Percentiles rank a stretch among this genome's conserved stretches.
These are phyloP conservation scores for Chlorella sp. DNA, from an alignment of 139 green algal species.

Conservation along the genomic window DNA sequence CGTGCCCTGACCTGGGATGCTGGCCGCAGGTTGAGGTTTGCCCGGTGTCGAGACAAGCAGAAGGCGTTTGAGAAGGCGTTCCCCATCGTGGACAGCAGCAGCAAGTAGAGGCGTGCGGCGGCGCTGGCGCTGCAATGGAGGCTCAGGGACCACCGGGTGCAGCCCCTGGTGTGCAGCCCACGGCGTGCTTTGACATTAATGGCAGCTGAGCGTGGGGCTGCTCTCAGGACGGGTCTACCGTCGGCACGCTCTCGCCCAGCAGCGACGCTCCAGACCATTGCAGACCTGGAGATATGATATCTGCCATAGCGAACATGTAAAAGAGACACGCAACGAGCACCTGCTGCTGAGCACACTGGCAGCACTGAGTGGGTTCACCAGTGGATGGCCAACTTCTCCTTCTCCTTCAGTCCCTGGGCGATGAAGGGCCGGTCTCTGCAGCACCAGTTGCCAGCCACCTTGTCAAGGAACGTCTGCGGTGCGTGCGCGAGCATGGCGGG, in stretches of 20 bases:
- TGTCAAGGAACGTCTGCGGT: constrained; percentile 12
- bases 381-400: constrained; percentile 16
- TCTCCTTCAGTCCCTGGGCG: constrained; percentile 14
- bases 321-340: no score
- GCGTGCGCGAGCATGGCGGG: neutral
- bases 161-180: no score
- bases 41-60: constrained; percentile 42
- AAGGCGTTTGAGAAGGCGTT: constrained; percentile 37
- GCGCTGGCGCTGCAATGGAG: no score
- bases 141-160: no score
- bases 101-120: neutral
- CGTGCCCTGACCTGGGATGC: no score
- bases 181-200: no score
- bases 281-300: no score
- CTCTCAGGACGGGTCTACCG: no score
- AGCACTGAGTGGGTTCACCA: neutral
- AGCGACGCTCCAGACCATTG: no score
- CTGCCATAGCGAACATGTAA: neutral
- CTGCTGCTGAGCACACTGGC: no score
- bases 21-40: constrained; percentile 41
- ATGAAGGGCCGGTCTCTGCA: constrained; percentile 21
- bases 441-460: constrained; percentile 19
- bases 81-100: constrained; percentile 19
- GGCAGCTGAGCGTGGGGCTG: no score
- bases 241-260: no score